Base-by-base conservation (phyloP, 164 flowering plant genomes). In the Brasenia schreberi region DNA sequence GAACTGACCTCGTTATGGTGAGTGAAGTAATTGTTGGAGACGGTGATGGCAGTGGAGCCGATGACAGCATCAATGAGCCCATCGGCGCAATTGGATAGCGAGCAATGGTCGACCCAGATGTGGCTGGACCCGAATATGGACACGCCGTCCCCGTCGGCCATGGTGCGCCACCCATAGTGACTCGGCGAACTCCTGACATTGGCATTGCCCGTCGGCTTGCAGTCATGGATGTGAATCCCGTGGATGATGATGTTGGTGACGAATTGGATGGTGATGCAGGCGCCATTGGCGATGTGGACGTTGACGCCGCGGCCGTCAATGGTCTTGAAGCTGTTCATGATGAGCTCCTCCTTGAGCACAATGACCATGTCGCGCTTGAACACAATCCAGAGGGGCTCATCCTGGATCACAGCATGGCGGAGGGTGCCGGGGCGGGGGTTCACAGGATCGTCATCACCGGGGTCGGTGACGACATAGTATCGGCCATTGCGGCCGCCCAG, bases 21-120 rank as follows among this genome's bases (percentile, higher is more conserved):
- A 66, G 98, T 76, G 23, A 94, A 73, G 75, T 86, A 77, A 70
- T 88, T 87, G 90, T 91, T 94, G 44, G 99, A 87, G 63, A 94
- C 77, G 69, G 98, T 90, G 70, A 93, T 88, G 60, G 97, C 88
- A 43, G 98, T 93, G 19, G 98, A 93, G 52, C 96, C 98, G 96
- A 93, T 87, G 66, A 93, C 82, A 69, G 97, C 98, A 70, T 93
- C 98, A 19, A 93, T 86, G 42, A 93, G 96, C 5, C 98, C 98
- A 75, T 93, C 98, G 5, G 97, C 93, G 66, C 98, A 93, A 58
- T 81, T 70, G 43, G 96, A 87, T 59, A 93, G 87, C 0, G 98
- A 93, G 66, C 82, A 82, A 80, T 94, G 98, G 76, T 94, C 98
- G 33, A 94, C 82, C 98, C 98, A 94, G 3, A 94, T 76, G 66